Evolutionary conservation across 164 flowering plant species (phyloP).

Genomic region (Kalanchoe fedtschenkoi): DNA sequence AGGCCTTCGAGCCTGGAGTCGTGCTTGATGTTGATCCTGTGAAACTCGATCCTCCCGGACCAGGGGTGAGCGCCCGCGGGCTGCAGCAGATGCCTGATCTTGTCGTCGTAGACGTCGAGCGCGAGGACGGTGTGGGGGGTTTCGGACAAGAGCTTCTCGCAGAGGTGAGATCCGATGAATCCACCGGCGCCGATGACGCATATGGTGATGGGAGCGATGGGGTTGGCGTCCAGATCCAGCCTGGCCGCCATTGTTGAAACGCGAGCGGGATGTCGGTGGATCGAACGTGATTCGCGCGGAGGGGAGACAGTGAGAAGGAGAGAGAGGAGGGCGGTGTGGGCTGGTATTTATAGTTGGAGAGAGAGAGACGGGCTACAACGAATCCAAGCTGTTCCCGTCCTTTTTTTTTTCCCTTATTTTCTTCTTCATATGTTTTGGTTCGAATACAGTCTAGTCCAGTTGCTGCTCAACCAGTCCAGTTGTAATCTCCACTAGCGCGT

Average conservation of each 20-base stretch:
- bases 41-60: background rate
- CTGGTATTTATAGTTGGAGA: no score
- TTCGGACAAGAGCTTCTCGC: background rate
- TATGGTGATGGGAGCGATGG: background rate
- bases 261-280: background rate
- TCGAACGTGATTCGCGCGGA: no score
- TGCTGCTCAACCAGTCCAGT: no score
- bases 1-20: background rate
- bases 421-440: no score
- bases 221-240: background rate
- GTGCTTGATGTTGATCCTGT: background rate
- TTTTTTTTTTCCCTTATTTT: no score
- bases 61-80: background rate
- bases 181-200: conserved; percentile 1
- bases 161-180: conserved; percentile 2
- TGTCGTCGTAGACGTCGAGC: background rate
- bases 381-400: no score
- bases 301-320: no score
- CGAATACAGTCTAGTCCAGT: no score
- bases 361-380: no score
- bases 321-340: no score
- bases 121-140: background rate
- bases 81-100: background rate
- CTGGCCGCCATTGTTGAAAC: background rate
- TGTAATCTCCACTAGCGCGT: no score